Base-by-base conservation (phyloP, 2,329 filamentous ascomycete genomes). In the Xylariales sp. region DNA sequence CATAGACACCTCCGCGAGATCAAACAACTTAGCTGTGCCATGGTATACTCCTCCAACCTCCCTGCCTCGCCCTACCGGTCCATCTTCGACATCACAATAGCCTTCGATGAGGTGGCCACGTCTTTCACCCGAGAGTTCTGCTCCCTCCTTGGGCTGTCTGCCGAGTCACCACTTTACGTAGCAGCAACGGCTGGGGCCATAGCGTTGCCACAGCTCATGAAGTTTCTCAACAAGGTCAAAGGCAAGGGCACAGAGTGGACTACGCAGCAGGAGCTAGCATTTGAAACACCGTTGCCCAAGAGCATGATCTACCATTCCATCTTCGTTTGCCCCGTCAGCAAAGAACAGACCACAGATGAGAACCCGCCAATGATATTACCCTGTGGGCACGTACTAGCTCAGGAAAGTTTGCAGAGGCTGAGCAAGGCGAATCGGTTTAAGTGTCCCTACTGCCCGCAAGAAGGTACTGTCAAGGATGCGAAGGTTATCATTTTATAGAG, bases 281-380 rank as follows among this genome's bases (percentile, higher is more conserved):
- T 90, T 56, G 74, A 87, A 52, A 81, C 77, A 2, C 73, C 77
- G 3, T 63, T 82, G 2, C 76, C 78, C 1, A 56, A 61, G 34
- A 73, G 68, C 47, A 79, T 79, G 74, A 69, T 82, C 33, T 98
- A 95, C 68, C 93, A 98, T 61, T 86, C 86, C 40, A 96, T 98
- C 56, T 98, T 98, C 57, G 93, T 98, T 29, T 98, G 93, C 56
- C 93, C 93, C 0, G 93, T 98, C 5, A 90, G 85, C 53, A 97
- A 97, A 61, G 93, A 96, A 57, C 93, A 98, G 62, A 89, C 86
- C 0, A 98, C 91, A 0, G 89, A 95, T 54, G 67, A 74, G 17
- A 98, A 98, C 59, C 93, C 93, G 10, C 89, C 93, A 2, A 94
- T 97, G 85, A 93, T 96, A 78, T 81, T 98, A 56, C 86, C 88